Evolutionary conservation across 2,329 filamentous ascomycete species (phyloP), one percentile per base, ranked within the genome.

Genomic region (Cercospora brassicicola): DNA sequence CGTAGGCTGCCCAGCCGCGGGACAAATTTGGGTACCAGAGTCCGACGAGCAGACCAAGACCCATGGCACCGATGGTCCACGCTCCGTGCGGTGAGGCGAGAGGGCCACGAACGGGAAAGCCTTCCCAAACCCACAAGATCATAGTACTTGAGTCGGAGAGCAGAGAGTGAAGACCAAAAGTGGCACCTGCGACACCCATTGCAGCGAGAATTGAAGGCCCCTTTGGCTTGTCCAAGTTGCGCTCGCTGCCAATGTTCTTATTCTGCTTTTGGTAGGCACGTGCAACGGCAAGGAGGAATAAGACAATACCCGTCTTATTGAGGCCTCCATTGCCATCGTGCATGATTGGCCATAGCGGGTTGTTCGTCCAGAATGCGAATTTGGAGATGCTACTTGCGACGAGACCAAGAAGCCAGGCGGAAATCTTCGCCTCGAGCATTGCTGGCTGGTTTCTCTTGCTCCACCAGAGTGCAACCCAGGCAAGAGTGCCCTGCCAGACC

Each of bases 51-150:
- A 97, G 83, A 64, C 95, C 95, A 48, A 85, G 82, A 30, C 91
- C 92, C 95, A 99, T 99, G 67, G 90, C 90, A 64, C 91, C 86
- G 62, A 97, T 87, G 1, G 93, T 97, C 78, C 90, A 88, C 75
- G 92, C 93, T 64, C 94, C 95, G 76, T 98, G 93, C n/a, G 93
- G 93, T 59, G 90, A 93, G 69, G 93, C 88, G 60, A 95, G 88
- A 2, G 95, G 95, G 6, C 95, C 95, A 60, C 91, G 89, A 48
- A 98, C 88, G 13, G 95, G 95, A 75, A 91, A 99, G 6, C 95
- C 95, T 74, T 97, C 93, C 95, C 95, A 99, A 2, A 93, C 93
- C 95, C 95, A 99, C 15, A 94, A 86, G 67, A 98, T 97, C 93
- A 99, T 98, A 64, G 95, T 99, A 82, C 95, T 98, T 0, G 94